Percentiles rank a stretch among this genome's conserved stretches.
Conservation (phyloP, 345 rosid species). For the Brassica juncea region DNA sequence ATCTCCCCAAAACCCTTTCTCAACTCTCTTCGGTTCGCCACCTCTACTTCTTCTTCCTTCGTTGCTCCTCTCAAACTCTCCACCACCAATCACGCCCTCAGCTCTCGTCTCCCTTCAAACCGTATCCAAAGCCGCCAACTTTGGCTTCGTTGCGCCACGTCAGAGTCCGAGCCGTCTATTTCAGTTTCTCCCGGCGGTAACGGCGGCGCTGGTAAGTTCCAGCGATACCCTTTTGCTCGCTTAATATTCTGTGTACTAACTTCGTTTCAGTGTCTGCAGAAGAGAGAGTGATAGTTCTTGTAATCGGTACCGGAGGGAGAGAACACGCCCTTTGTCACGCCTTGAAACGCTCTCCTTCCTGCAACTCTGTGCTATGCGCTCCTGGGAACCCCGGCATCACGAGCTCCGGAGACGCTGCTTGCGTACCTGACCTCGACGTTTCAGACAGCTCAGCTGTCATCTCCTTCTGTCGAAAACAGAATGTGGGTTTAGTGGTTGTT, state of each 20-base stretch:
- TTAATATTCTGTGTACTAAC: neutral
- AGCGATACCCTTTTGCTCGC: neutral
- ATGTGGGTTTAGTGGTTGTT: slow-evolving; percentile 77
- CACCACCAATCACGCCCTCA: slow-evolving; percentile 10
- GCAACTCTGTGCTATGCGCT: slow-evolving; percentile 77
- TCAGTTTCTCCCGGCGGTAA: slow-evolving; percentile 14
- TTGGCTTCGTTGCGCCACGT: slow-evolving; percentile 37
- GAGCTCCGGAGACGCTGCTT: slow-evolving; percentile 76
- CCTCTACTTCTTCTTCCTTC: slow-evolving; percentile 30
- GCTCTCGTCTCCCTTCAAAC: slow-evolving; percentile 18
- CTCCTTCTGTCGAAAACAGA: slow-evolving; percentile 62
- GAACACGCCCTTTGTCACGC: slow-evolving; percentile 90
- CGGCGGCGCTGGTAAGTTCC: slow-evolving; percentile 34
- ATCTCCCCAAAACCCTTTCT: slow-evolving; percentile 28
- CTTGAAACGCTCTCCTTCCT: slow-evolving; percentile 70
- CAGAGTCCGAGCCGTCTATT: slow-evolving; percentile 38
- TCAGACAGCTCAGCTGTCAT: slow-evolving; percentile 67
- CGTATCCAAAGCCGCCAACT: slow-evolving; percentile 18
- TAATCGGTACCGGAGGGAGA: slow-evolving; percentile 95
- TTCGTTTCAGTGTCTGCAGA: slow-evolving; percentile 35
- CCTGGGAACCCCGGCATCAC: slow-evolving; percentile 94
- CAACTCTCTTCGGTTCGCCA: slow-evolving; percentile 32
- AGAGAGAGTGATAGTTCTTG: slow-evolving; percentile 68
- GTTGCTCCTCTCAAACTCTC: slow-evolving; percentile 37
- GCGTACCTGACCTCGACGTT: slow-evolving; percentile 69